Evolutionary conservation across 2,329 filamentous ascomycete genomes (phyloP).

Genomic region (Aspergillus quadricinctus): DNA sequence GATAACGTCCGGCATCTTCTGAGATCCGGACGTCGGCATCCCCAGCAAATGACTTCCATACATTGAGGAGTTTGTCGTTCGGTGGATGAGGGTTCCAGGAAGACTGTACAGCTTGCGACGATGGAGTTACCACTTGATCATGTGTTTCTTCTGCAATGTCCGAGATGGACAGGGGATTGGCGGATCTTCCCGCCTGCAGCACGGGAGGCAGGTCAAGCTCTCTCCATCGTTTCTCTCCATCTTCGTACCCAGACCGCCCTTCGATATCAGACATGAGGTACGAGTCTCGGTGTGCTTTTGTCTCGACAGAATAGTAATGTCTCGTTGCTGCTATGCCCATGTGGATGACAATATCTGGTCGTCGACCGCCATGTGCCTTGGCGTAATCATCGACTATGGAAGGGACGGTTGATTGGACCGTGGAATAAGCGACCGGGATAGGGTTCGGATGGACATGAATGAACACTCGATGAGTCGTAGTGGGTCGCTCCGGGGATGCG

Average conservation of each 20-base stretch:
- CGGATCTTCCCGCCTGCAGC: slow-evolving; percentile 46
- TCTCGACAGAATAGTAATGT: slow-evolving; percentile 67
- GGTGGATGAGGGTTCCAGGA: slow-evolving; percentile 25
- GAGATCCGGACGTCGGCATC: slow-evolving; percentile 52
- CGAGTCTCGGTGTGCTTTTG: slow-evolving; percentile 64
- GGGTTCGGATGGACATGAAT: slow-evolving; percentile 56
- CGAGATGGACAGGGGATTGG: neutral
- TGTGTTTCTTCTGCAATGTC: slow-evolving; percentile 2
- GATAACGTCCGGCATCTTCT: slow-evolving; percentile 65
- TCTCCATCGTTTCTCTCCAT: slow-evolving; percentile 51
- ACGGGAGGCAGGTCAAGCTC: slow-evolving; percentile 47
- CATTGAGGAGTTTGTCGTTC: slow-evolving; percentile 29
- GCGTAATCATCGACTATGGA: slow-evolving; percentile 52
- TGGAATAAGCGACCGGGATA: slow-evolving; percentile 66
- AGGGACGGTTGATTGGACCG: slow-evolving; percentile 61
- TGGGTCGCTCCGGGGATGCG: slow-evolving; percentile 9
- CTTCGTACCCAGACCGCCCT: slow-evolving; percentile 39
- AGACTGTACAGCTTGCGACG: neutral
- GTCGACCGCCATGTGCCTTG: slow-evolving; percentile 33
- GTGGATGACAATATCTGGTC: slow-evolving; percentile 66
- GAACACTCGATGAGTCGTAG: slow-evolving; percentile 29
- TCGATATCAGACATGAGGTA: slow-evolving; percentile 71
- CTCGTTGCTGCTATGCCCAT: slow-evolving; percentile 71
- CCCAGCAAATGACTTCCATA: slow-evolving; percentile 29
- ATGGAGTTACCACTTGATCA: neutral